Evolutionary conservation across 345 rosid genomes (phyloP), one percentile per base, ranked within the genome.

Genomic region (Eucalyptus leucophloia): DNA sequence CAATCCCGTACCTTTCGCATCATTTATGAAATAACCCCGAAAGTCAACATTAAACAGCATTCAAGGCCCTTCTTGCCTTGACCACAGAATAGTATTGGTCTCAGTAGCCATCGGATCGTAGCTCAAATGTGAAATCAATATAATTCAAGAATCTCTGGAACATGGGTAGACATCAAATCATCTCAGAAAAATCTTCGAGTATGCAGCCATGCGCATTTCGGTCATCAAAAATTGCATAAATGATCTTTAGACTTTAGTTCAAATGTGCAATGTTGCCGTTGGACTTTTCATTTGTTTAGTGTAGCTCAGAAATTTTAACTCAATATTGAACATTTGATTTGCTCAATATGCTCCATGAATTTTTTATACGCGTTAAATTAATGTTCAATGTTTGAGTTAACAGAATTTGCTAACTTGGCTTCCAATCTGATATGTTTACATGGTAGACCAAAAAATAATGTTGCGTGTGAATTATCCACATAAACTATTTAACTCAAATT

Each of bases 221-320:
- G 40, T 3, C 23, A 11, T 21, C 42, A 37, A 26, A 28, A 16
- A 77, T 21, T 40, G 15, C 0, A 3, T 4, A 77, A 21, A 21
- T n/a, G 77, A 65, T 30, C 9, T 7, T 28, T 12, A 4, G 26
- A 58, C 3, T 26, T 26, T 58, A 10, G 2, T 12, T 28, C 69
- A 28, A 12, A 28, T 60, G n/a, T 60, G 32, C 4, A 12, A 60
- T 28, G 4, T 28, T 28, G 3, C 0, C 0, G 7, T 28, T 12
- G 1, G 2, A 60, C 34, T 9, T 65, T 65, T n/a, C 3, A n/a
- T 30, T 65, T 65, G 2, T 65, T n/a, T 5, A 4, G 0, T 15
- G 3, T 0, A 7, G 12, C 42, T 18, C 5, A 5, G 11, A 7
- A 37, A 37, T 7, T 77, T 21, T 37, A 5, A 3, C 4, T 7